A percentile compares a stretch with the other conserved stretches of the same genome.
phyloP scores from a whole-genome alignment of 768 basidiomycete species.

The Hericium alpestre region DNA sequence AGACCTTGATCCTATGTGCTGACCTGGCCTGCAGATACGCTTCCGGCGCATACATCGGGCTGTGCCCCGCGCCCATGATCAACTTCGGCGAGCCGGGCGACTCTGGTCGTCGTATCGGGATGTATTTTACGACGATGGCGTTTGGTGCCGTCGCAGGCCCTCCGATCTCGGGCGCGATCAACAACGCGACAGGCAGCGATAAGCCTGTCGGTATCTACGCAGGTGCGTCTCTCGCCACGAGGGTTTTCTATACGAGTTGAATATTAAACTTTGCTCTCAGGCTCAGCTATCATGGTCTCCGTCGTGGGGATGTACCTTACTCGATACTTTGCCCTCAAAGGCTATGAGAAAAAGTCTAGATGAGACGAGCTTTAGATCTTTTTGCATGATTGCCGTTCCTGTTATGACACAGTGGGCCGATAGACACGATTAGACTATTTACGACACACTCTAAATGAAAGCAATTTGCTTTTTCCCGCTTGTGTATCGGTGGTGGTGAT shows the following conservation, averaged over 20 bases:
- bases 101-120: slow-evolving; percentile 54
- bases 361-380: not conserved
- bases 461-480: no score
- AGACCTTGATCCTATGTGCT: not conserved
- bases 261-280: not conserved
- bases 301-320: not conserved
- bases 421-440: no score
- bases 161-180: slow-evolving; percentile 66
- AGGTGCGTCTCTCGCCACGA: slow-evolving; percentile 18
- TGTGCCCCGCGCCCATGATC: slow-evolving; percentile 47
- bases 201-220: slow-evolving; percentile 45
- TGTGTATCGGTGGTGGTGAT: no score
- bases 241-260: not conserved
- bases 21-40: slow-evolving; percentile 30
- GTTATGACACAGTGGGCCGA: no score
- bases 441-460: no score
- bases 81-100: slow-evolving; percentile 50
- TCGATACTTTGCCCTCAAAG: not conserved
- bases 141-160: slow-evolving; percentile 59
- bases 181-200: slow-evolving; percentile 40
- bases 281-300: not conserved
- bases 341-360: not conserved
- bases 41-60: slow-evolving; percentile 51
- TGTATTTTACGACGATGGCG: slow-evolving; percentile 50
- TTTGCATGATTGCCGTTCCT: no score